A percentile compares a stretch with the other conserved stretches of the same genome.
Conservation (phyloP, 1,139 yeast genomes). For the Blastobotrys illinoisensis region DNA sequence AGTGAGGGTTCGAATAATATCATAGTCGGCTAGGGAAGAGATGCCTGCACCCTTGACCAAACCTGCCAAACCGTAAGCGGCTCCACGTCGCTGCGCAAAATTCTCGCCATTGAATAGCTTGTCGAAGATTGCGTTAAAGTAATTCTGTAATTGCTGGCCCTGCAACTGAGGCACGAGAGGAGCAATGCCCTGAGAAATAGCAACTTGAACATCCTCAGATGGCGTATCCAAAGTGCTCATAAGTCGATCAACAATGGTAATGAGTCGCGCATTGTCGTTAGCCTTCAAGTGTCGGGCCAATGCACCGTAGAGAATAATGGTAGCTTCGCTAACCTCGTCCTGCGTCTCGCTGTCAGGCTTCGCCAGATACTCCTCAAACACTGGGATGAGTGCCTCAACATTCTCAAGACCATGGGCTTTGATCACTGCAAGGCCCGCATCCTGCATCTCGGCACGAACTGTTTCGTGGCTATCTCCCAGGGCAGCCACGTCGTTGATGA, state of each 20-base stretch:
- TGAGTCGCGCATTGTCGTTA: constrained; percentile 55
- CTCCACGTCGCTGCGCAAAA: constrained; percentile 71
- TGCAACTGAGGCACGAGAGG: constrained; percentile 63
- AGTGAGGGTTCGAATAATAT: constrained; percentile 67
- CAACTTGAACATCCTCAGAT: constrained; percentile 81
- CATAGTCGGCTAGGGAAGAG: constrained; percentile 65
- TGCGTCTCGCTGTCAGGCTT: constrained; percentile 35
- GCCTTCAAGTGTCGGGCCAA: constrained; percentile 72
- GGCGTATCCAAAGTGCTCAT: constrained; percentile 77
- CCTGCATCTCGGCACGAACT: constrained; percentile 79
- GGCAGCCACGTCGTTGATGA: constrained; percentile 54
- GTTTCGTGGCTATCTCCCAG: constrained; percentile 69
- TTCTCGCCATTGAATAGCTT: constrained; percentile 51
- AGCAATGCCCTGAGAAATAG: constrained; percentile 78
- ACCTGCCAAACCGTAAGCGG: constrained; percentile 95
- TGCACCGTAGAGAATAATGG: constrained; percentile 81
- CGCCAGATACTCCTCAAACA: constrained; percentile 59
- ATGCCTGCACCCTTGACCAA: constrained; percentile 87
- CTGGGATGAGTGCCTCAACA: constrained; percentile 68
- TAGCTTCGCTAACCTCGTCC: constrained; percentile 69
- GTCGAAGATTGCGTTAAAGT: constrained; percentile 54
- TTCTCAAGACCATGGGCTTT: constrained; percentile 55
- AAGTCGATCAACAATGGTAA: constrained; percentile 59
- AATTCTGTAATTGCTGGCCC: constrained; percentile 43
- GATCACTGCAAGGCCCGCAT: constrained; percentile 77